Conservation (phyloP, 1,139 yeast genomes). For the Casaregolazyma suthepensis region DNA sequence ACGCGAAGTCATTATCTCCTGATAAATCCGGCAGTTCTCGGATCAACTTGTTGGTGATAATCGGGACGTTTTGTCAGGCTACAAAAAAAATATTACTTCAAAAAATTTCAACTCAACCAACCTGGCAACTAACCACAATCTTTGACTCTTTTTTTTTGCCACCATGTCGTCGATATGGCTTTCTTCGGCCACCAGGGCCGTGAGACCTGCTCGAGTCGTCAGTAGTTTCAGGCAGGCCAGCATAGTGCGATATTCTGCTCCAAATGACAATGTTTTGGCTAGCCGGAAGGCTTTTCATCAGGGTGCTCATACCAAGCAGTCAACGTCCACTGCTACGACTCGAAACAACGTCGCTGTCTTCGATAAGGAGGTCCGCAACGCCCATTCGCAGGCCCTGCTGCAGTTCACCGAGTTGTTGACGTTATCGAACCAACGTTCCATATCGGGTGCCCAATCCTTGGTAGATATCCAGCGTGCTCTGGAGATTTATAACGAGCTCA, state of each 20-base stretch:
- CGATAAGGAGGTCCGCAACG: slow-evolving; percentile 12
- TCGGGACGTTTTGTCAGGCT: background rate
- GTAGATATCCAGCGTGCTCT: slow-evolving; percentile 25
- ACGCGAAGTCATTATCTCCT: background rate
- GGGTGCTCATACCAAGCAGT: background rate
- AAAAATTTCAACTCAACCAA: background rate
- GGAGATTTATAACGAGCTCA: slow-evolving; percentile 23
- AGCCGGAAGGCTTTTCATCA: slow-evolving; percentile 2
- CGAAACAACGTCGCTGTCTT: background rate
- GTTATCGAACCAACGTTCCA: slow-evolving; percentile 19
- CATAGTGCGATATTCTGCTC: slow-evolving; percentile 2
- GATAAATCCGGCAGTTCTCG: background rate
- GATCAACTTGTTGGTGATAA: background rate
- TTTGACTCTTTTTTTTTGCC: background rate
- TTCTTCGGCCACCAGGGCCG: slow-evolving; percentile 6
- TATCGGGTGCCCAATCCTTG: slow-evolving; percentile 15
- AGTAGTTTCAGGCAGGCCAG: slow-evolving; percentile 4
- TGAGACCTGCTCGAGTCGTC: slow-evolving; percentile 5
- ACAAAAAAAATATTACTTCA: background rate
- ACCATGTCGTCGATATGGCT: slow-evolving; percentile 6
- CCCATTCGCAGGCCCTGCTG: slow-evolving; percentile 10
- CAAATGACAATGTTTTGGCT: slow-evolving; percentile 4
- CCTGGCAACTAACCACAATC: background rate
- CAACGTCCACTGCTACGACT: slow-evolving; percentile 3
- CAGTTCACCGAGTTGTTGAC: slow-evolving; percentile 15